Evolutionary conservation across 192 early-diverging fungal species (phyloP), one percentile per base, ranked within the genome.

Genomic region (Coemansia sp.): DNA sequence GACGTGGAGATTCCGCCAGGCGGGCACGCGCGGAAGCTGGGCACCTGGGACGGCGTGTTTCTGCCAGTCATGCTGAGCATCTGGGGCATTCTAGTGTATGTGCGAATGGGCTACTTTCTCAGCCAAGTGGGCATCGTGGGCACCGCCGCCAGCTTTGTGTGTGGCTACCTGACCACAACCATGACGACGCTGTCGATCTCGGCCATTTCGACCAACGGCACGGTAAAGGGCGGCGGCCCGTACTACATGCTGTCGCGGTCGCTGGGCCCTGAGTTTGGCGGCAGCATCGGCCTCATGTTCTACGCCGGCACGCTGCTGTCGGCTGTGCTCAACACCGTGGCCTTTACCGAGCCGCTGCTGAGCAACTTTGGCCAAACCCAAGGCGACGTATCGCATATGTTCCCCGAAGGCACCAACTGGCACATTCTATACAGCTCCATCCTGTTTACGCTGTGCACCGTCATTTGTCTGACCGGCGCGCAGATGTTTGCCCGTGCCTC

Each of bases 181-280:
- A 75, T 88, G 71, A 88, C 89, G 29, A 82, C 87, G 4, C 73
- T 90, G 14, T 85, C 84, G 14, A 70, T 90, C 29, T 88, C 86
- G 19, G 89, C 89, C 56, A 89, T 90, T 51, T 87, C 83, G 29
- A 88, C 85, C 27, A 89, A 89, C 37, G 89, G 89, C 38, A 84
- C 83, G 0, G 89, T 90, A 38, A 81, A 79, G 82, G 84, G 85
- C 51, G 89, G 89, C 54, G 87, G 89, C 14, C 82, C 85, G 5
- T 90, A 90, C 77, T 90, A 89, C 67, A 83, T 90, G 59, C 68
- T 89, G 11, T 86, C 84, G 56, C 80, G 87, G 27, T 85, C 83
- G 47, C 72, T 90, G 52, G 89, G 89, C 22, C 85, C 89, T 29
- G 89, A 90, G 68, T 90, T 90, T 75, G 89, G 89, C 59, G 89